Percentiles rank a stretch among this genome's conserved stretches.
These are phyloP conservation scores for Kwoniella shandongensis DNA, from an alignment of 768 basidiomycete species.

Conservation along the genomic window DNA sequence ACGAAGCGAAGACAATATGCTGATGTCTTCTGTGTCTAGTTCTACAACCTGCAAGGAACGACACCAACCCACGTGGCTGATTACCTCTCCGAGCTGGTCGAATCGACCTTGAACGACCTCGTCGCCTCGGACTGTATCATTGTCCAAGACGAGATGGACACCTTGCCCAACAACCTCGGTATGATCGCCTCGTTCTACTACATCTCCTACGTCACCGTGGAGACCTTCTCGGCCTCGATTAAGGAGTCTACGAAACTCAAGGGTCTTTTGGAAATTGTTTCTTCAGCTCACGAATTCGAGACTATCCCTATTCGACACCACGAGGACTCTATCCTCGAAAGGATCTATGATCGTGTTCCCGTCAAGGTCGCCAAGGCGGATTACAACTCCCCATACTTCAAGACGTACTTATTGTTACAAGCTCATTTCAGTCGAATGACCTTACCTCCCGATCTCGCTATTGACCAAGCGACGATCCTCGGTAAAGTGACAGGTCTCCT, in stretches of 20 bases:
- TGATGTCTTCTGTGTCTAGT: conserved; percentile 22
- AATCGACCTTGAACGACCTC: conserved; percentile 85
- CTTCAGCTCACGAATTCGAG: conserved; percentile 96
- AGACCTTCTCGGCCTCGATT: conserved; percentile 91
- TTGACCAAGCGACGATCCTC: conserved; percentile 82
- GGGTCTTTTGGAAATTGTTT: conserved; percentile 92
- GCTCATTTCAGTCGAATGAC: conserved; percentile 94
- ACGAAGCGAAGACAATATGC: background rate
- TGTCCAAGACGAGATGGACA: conserved; percentile 90
- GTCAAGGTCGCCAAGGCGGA: conserved; percentile 79
- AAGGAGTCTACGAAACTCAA: conserved; percentile 97
- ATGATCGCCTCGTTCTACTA: conserved; percentile 77
- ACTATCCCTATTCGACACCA: conserved; percentile 89
- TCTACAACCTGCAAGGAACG: conserved; percentile 67
- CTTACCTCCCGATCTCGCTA: conserved; percentile 87
- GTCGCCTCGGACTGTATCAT: conserved; percentile 93
- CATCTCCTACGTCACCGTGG: conserved; percentile 82
- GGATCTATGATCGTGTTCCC: conserved; percentile 93
- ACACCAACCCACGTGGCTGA: conserved; percentile 94
- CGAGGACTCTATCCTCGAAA: conserved; percentile 71
- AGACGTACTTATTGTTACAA: conserved; percentile 93
- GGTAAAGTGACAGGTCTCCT: conserved; percentile 87
- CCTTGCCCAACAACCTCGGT: conserved; percentile 79
- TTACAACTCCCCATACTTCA: conserved; percentile 95
- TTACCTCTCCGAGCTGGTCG: conserved; percentile 92